phyloP scores from a whole-genome alignment of 2,329 filamentous ascomycete species.

The Xylaria sp. region DNA sequence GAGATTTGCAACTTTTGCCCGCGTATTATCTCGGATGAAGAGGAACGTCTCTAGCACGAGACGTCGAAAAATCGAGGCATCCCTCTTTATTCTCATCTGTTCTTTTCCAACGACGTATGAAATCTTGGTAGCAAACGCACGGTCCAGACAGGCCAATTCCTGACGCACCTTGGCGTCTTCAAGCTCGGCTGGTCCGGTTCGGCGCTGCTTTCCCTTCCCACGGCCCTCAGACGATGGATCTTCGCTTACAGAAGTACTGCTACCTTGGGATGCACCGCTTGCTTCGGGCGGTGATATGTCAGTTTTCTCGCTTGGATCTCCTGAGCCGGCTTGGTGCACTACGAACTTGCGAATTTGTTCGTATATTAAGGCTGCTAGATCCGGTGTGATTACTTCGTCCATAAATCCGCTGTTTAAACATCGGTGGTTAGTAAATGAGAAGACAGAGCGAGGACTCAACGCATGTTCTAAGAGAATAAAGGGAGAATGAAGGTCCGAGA shows the following conservation, averaged over 20 bases:
- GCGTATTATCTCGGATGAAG: conserved; percentile 69
- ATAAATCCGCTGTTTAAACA: conserved; percentile 60
- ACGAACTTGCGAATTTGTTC: conserved; percentile 62
- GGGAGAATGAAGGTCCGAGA: too few relatives aligned
- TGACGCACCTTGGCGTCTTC: conserved; percentile 37
- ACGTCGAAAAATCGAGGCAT: conserved; percentile 48
- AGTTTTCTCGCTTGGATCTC: conserved; percentile 12
- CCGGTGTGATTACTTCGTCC: conserved; percentile 70
- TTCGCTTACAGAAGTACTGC: conserved; percentile 18
- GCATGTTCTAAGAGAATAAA: too few relatives aligned
- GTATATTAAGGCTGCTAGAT: conserved; percentile 65
- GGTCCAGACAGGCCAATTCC: conserved; percentile 52
- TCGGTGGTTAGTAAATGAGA: too few relatives aligned
- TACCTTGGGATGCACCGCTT: conserved; percentile 6
- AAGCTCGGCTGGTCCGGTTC: conserved; percentile 30
- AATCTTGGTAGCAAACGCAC: conserved; percentile 54
- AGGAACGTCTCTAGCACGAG: conserved; percentile 61
- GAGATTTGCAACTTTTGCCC: conserved; percentile 69
- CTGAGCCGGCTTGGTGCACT: conserved; percentile 41
- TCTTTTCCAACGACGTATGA: conserved; percentile 67
- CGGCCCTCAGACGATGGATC: background rate
- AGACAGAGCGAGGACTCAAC: too few relatives aligned
- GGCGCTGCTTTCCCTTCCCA: conserved; percentile 15
- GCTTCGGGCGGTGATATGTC: conserved; percentile 17
- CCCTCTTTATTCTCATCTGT: conserved; percentile 57